Evolutionary conservation across 495 filamentous ascomycete species (phyloP).

Genomic region (Xylaria flabelliformis): DNA sequence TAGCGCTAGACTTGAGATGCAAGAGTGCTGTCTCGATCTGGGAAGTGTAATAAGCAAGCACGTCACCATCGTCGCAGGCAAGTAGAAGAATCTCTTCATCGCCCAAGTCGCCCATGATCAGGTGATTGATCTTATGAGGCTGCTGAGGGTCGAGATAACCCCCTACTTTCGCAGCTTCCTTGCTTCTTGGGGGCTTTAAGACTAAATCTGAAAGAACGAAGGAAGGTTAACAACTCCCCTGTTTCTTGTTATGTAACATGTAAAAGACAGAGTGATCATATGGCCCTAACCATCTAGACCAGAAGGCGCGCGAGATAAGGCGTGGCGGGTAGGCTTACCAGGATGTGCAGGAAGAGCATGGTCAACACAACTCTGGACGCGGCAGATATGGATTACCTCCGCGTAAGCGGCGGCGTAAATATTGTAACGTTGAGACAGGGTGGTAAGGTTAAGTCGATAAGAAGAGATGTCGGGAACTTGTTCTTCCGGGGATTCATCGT

Average conservation of each 20-base stretch:
- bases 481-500: slow-evolving; percentile 24
- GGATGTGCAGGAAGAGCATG: slow-evolving; percentile 67
- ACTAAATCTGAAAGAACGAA: slow-evolving; percentile 55
- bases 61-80: slow-evolving; percentile 87
- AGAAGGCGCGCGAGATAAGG: neutral
- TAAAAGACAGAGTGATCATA: neutral
- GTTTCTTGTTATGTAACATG: neutral
- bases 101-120: slow-evolving; percentile 82
- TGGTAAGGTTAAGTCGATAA: slow-evolving; percentile 56
- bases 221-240: neutral
- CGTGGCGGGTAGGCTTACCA: neutral
- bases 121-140: slow-evolving; percentile 78
- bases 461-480: slow-evolving; percentile 44
- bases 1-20: slow-evolving; percentile 23
- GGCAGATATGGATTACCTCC: slow-evolving; percentile 74
- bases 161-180: slow-evolving; percentile 41
- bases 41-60: slow-evolving; percentile 76
- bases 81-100: slow-evolving; percentile 78
- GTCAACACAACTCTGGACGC: slow-evolving; percentile 66
- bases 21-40: slow-evolving; percentile 42
- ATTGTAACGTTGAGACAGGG: slow-evolving; percentile 57
- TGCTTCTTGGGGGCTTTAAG: slow-evolving; percentile 65
- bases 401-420: slow-evolving; percentile 80
- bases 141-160: slow-evolving; percentile 63
- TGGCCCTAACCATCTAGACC: neutral